phyloP scores from a whole-genome alignment of 768 basidiomycete genomes.

The Holtermanniella nyarrowii region DNA sequence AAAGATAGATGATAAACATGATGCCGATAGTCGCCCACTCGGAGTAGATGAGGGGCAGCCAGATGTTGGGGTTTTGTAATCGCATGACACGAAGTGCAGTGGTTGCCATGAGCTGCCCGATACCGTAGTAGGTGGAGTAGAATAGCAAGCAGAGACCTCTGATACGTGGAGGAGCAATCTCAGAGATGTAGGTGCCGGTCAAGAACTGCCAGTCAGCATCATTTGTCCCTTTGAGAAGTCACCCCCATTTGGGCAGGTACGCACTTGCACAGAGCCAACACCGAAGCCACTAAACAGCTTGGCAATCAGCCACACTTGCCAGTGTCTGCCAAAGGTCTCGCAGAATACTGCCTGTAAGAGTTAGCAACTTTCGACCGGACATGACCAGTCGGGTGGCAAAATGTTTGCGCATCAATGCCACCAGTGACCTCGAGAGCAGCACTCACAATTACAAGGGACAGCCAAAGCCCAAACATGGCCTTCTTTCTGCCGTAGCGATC shows the following conservation, averaged over 20 bases:
- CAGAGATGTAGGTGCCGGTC: slow-evolving; percentile 14
- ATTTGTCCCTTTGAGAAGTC: no score
- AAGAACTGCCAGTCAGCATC: no score
- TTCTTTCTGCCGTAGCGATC: slow-evolving; percentile 12
- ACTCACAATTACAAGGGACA: slow-evolving; percentile 11
- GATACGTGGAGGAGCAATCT: slow-evolving; percentile 15
- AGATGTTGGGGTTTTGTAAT: slow-evolving; percentile 14
- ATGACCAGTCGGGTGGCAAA: background rate
- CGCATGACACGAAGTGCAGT: slow-evolving; percentile 11
- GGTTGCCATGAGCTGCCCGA: slow-evolving; percentile 21
- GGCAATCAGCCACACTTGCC: slow-evolving; percentile 15
- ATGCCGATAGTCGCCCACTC: slow-evolving; percentile 18
- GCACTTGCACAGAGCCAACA: slow-evolving; percentile 18
- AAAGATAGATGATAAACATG: slow-evolving; percentile 16
- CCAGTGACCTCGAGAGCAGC: background rate
- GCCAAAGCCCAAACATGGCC: slow-evolving; percentile 11
- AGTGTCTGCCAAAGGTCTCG: slow-evolving; percentile 12
- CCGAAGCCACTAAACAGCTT: slow-evolving; percentile 20
- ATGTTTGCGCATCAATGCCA: background rate
- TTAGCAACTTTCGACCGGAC: background rate
- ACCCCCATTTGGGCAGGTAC: slow-evolving; percentile 7
- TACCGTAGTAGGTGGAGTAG: slow-evolving; percentile 17
- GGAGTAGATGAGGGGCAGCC: slow-evolving; percentile 22
- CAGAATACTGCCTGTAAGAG: slow-evolving; percentile 8
- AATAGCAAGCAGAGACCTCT: slow-evolving; percentile 19